Evolutionary conservation across 1,284 basidiomycete species (phyloP), one percentile per base, ranked within the genome.

Genomic region (Leccinum insigne): DNA sequence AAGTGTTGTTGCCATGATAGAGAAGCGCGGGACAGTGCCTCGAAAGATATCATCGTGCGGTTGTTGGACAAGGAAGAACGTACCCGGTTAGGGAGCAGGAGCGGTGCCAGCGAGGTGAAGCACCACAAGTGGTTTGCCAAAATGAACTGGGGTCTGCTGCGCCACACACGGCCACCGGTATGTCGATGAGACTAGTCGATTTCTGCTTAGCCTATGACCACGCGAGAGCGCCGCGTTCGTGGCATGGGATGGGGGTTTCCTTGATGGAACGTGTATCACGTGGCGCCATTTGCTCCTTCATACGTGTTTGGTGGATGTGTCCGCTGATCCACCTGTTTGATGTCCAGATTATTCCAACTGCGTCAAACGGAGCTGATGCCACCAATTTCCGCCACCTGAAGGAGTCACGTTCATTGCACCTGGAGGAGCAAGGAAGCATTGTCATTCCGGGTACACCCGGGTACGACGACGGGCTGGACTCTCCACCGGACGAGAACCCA

Each of bases 101-200:
- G 91, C 68, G 98, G 98, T 49, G 98, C 98, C 58, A 96, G 94
- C 72, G 98, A 99, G 80, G 96, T 99, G 73, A 99, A 99, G 83
- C 92, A 94, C 71, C 96, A 99, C 85, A 98, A 96, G 78, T 99
- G 98, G 98, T 99, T 99, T 81, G 82, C 85, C 32, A 94, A 93
- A 75, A 90, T 98, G 77, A 97, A 95, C 79, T 99, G 97, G 98
- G 98, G 97, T 29, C 83, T 99, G 68, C 80, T 99, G 76, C 86
- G 98, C 70, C 93, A 99, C 80, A 91, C 89, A 73, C 91, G 90
- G 73, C 98, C 97, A 64, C 97, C 98, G 77, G 96, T 95, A 79
- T 73, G 90, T 86, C 26, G 32, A 59, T 18, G 38, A 63, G 42
- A 61, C 63, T 58, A 21, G 32, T 35, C 57, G 57, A 60, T 67